Percentiles rank a stretch among this genome's conserved stretches.
Conservation (phyloP, 2,329 filamentous ascomycete genomes). For the Diaporthe amygdali region DNA sequence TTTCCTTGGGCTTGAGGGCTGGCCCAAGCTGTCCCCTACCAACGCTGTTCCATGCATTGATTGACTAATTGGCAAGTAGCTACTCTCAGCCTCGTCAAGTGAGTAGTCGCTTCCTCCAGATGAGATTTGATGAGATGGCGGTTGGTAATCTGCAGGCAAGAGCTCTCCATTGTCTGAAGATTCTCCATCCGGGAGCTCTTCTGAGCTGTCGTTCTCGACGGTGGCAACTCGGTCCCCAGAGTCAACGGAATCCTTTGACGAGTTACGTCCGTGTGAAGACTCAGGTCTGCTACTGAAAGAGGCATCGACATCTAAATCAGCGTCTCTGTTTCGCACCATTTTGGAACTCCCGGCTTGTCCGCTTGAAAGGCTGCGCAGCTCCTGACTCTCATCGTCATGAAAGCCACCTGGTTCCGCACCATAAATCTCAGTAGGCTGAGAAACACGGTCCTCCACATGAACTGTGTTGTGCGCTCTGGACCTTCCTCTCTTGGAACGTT, state of each 20-base stretch:
- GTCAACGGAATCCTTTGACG: background rate
- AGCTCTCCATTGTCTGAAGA: background rate
- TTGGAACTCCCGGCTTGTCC: no score
- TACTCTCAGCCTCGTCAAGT: background rate
- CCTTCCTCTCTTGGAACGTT: background rate
- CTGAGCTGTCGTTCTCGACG: background rate
- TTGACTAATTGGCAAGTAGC: background rate
- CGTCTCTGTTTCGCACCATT: background rate
- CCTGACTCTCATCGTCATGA: background rate
- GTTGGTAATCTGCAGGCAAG: background rate
- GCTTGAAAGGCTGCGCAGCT: background rate
- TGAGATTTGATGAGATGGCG: constrained; percentile 9
- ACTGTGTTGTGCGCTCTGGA: background rate
- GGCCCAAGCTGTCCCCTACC: background rate
- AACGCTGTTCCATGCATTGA: background rate
- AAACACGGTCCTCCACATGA: background rate
- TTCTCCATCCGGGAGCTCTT: background rate
- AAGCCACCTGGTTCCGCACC: background rate
- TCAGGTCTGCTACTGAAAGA: background rate
- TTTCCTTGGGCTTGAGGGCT: background rate
- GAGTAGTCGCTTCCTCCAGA: background rate
- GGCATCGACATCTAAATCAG: background rate
- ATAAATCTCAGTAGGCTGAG: background rate
- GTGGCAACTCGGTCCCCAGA: background rate
- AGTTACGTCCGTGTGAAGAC: background rate